Evolutionary conservation across 2,329 filamentous ascomycete species (phyloP), one percentile per base, ranked within the genome.

Genomic region (Paradendryphiella salina): DNA sequence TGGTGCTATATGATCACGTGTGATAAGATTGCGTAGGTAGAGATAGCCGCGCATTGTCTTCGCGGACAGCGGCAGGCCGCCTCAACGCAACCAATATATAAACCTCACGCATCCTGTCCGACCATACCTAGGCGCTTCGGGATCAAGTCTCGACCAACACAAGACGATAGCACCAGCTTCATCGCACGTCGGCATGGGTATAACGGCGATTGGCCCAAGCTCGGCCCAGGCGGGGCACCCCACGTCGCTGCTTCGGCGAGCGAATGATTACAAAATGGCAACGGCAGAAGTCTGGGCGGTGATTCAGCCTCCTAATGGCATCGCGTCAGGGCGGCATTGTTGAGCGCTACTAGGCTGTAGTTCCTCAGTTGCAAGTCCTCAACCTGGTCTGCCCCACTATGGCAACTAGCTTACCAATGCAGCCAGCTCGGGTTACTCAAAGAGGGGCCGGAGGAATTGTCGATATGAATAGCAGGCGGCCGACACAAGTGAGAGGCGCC

Each of bases 391-490:
- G 49, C 49, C 47, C 48, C 48, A 49, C 33, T 41, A 57, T 60
- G 52, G 46, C 47, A 47, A 21, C 42, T 46, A 51, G 48, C 48
- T 51, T 46, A 51, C 48, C 48, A 63, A 59, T 54, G 57, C 59
- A 53, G 37, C 31, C 44, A 21, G 31, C 29, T 33, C 38, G 53
- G 34, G 37, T 45, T 42, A 34, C 29, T 37, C 44, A 42, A 49
- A 50, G 59, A 57, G 56, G 56, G 57, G 52, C 54, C 56, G 62
- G 61, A 49, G 48, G 40, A 36, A 58, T 56, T 47, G 20, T 49
- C 43, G 46, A 43, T 43, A 36, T 32, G 48, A 52, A 47, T 53
- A 39, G 53, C 42, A 42, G 39, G 50, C 43, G 37, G 38, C 51
- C 43, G 50, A 56, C 31, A 29, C 23, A 7, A 20, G 40, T 51